A percentile compares a stretch with the other conserved stretches of the same genome.
Conservation (phyloP, 768 basidiomycete genomes). For the Hericium erinaceus region DNA sequence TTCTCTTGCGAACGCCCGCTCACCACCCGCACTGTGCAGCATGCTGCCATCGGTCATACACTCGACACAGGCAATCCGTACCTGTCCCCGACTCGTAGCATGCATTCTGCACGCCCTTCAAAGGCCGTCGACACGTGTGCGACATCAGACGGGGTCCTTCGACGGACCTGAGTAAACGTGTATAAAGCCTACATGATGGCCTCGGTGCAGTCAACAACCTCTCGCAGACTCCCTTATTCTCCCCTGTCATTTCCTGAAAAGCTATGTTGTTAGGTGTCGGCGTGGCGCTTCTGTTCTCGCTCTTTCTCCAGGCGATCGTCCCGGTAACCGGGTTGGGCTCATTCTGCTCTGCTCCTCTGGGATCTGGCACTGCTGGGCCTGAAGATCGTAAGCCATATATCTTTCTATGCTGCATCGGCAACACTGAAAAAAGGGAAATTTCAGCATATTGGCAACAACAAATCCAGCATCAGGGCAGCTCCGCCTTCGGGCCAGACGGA, state of each 20-base stretch:
- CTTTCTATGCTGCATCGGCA: too few species aligned
- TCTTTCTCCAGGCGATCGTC: neutral
- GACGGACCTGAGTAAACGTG: too few species aligned
- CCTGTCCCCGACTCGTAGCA: too few species aligned
- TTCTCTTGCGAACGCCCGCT: too few species aligned
- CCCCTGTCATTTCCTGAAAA: neutral
- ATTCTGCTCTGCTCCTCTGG: constrained; percentile 37
- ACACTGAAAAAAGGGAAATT: neutral
- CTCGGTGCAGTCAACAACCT: too few species aligned
- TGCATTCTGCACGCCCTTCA: too few species aligned
- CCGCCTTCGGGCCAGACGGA: constrained; percentile 25
- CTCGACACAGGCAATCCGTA: too few species aligned
- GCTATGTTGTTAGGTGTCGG: neutral
- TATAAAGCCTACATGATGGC: too few species aligned
- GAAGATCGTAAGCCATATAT: constrained; percentile 25
- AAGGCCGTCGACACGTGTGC: too few species aligned
- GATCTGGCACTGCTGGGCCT: constrained; percentile 40
- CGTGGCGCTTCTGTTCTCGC: neutral
- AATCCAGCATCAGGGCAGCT: constrained; percentile 70
- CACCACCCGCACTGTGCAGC: too few species aligned
- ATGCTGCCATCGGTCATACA: too few species aligned
- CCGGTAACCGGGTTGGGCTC: constrained; percentile 29
- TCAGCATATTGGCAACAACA: constrained; percentile 56
- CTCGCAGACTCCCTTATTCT: neutral
- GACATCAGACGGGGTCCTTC: too few species aligned